A percentile compares a stretch with the other conserved stretches of the same genome.
Evolutionary conservation across 2,329 filamentous ascomycete genomes (phyloP).

Genomic region (Helotiales sp.): DNA sequence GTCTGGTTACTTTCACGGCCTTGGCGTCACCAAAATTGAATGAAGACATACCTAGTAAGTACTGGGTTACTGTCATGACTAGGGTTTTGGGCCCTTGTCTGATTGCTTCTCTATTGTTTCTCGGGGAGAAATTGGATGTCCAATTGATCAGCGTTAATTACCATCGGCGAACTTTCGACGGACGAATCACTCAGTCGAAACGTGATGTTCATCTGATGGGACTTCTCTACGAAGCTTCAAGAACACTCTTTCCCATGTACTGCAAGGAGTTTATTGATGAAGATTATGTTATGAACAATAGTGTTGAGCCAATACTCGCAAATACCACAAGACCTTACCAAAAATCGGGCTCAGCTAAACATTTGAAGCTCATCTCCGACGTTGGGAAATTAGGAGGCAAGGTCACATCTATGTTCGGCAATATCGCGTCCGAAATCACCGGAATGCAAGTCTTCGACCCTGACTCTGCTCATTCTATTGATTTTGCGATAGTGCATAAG

Average conservation of each 20-base stretch:
- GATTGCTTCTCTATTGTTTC: constrained; percentile 72
- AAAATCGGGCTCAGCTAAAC: too few species aligned
- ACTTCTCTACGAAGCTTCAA: too few species aligned
- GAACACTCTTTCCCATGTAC: too few species aligned
- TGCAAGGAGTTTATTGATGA: too few species aligned
- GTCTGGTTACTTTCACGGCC: constrained; percentile 65
- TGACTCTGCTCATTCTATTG: constrained; percentile 86
- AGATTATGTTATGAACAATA: too few species aligned
- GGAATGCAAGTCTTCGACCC: constrained; percentile 95
- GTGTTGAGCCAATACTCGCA: too few species aligned
- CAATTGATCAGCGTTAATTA: constrained; percentile 86
- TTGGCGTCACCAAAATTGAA: constrained; percentile 49
- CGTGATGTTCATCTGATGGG: constrained; percentile 78
- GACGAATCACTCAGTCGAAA: constrained; percentile 88
- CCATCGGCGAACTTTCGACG: constrained; percentile 82
- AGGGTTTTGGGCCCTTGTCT: constrained; percentile 70
- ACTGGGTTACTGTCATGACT: constrained; percentile 65
- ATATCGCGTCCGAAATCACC: too few species aligned
- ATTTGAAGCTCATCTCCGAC: constrained; percentile 72
- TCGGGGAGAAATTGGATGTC: constrained; percentile 78
- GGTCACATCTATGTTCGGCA: constrained; percentile 89
- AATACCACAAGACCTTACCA: too few species aligned
- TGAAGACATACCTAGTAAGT: constrained; percentile 28
- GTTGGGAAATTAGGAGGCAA: constrained; percentile 88
- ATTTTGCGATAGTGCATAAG: too few species aligned